Percentiles rank a stretch among this genome's conserved stretches.
These are phyloP conservation scores for Sphaerulina musiva DNA, from an alignment of 2,329 filamentous ascomycete species.

Conservation along the genomic window DNA sequence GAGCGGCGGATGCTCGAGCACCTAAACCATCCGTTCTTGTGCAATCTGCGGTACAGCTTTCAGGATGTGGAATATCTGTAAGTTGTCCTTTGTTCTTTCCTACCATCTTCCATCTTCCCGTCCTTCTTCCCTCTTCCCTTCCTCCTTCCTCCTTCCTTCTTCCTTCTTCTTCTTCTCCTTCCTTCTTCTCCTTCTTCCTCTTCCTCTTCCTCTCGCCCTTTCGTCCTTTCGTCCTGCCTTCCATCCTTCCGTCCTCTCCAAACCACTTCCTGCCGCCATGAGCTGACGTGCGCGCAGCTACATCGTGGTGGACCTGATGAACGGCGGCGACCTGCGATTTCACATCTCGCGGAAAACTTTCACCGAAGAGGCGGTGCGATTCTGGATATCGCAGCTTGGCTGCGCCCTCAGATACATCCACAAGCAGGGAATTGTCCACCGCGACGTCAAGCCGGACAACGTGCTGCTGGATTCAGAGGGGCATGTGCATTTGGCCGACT, in stretches of 20 bases:
- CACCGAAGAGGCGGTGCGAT: slow-evolving; percentile 91
- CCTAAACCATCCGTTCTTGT: slow-evolving; percentile 94
- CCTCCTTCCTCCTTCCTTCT: no score
- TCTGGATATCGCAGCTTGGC: slow-evolving; percentile 92
- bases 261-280: slow-evolving; percentile 23
- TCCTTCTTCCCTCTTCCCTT: no score
- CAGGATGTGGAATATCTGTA: slow-evolving; percentile 99
- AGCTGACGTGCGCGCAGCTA: slow-evolving; percentile 50
- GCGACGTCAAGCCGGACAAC: slow-evolving; percentile 89
- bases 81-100: slow-evolving; percentile 32
- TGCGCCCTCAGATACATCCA: slow-evolving; percentile 87
- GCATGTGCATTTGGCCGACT: slow-evolving; percentile 95
- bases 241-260: no score
- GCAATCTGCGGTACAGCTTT: slow-evolving; percentile 97
- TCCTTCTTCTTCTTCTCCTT: no score
- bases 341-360: slow-evolving; percentile 98
- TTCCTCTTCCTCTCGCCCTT: no score
- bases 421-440: slow-evolving; percentile 77
- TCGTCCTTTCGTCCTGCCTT: no score
- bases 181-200: no score
- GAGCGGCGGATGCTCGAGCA: slow-evolving; percentile 97
- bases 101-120: no score
- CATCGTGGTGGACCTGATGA: slow-evolving; percentile 97
- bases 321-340: slow-evolving; percentile 89
- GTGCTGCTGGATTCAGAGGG: slow-evolving; percentile 81